Evolutionary conservation across 495 filamentous ascomycete species (phyloP).

Genomic region (Xeromyces bisporus): DNA sequence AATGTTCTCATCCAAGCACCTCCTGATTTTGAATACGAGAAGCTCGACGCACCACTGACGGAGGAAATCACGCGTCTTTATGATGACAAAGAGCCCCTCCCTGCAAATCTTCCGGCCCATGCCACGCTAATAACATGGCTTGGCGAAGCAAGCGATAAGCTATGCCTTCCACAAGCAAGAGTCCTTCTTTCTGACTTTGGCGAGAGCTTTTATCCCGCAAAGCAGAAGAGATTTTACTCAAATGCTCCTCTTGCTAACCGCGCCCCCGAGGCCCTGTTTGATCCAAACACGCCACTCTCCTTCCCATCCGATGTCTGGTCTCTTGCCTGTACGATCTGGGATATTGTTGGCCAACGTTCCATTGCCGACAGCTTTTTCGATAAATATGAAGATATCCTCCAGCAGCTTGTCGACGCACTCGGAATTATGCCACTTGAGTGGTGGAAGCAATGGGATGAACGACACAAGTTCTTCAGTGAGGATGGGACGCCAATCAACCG

Average conservation of each 20-base stretch:
- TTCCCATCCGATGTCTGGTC: conserved; percentile 16
- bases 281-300: conserved; percentile 5
- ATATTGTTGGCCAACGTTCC: conserved; percentile 11
- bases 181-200: conserved; percentile 14
- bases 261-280: conserved; percentile 4
- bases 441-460: conserved; percentile 13
- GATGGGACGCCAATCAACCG: conserved; percentile 5
- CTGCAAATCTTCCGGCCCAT: not conserved
- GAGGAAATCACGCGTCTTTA: conserved; percentile 9
- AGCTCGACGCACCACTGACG: conserved; percentile 7
- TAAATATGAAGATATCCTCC: conserved; percentile 3
- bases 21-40: conserved; percentile 7
- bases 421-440: conserved; percentile 8
- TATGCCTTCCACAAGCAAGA: conserved; percentile 5
- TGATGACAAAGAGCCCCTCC: conserved; percentile 6
- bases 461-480: conserved; percentile 7
- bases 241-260: conserved; percentile 10
- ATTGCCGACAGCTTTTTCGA: conserved; percentile 6
- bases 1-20: conserved; percentile 10
- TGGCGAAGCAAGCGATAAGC: conserved; percentile 7
- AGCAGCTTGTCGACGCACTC: conserved; percentile 4
- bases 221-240: conserved; percentile 3
- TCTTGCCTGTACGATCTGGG: conserved; percentile 14
- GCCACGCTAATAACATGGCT: conserved; percentile 7
- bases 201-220: conserved; percentile 10